A percentile compares a stretch with the other conserved stretches of the same genome.
Evolutionary conservation across 352 stramenopile genomes (phyloP).

Genomic region (Pythium aphanidermatum): DNA sequence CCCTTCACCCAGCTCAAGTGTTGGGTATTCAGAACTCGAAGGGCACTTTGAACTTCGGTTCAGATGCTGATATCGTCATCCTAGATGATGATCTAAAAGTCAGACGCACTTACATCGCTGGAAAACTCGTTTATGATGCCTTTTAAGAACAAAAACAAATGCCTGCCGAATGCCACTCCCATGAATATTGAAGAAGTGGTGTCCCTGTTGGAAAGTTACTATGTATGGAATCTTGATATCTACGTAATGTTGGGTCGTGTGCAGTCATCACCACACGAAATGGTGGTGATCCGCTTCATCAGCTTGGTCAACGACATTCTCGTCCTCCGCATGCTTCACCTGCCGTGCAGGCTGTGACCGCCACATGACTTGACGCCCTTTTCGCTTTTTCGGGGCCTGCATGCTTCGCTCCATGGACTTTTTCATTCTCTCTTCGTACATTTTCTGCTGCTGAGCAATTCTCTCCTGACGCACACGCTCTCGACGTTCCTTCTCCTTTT

Average conservation of each 20-base stretch:
- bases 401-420: constrained; percentile 92
- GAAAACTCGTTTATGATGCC: constrained; percentile 46
- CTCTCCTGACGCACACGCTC: constrained; percentile 90
- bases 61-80: constrained; percentile 80
- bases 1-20: constrained; percentile 63
- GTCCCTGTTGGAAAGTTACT: not conserved
- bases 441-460: constrained; percentile 89
- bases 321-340: constrained; percentile 68
- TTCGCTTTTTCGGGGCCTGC: constrained; percentile 91
- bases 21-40: constrained; percentile 55
- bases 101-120: constrained; percentile 67
- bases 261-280: constrained; percentile 64
- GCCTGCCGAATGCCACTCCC: not conserved
- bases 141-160: constrained; percentile 1
- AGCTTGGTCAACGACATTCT: constrained; percentile 74
- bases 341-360: constrained; percentile 78
- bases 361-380: constrained; percentile 91
- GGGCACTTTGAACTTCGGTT: constrained; percentile 67
- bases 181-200: no score
- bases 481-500: constrained; percentile 92
- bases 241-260: no score
- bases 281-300: constrained; percentile 81
- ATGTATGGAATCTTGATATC: no score
- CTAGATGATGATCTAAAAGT: constrained; percentile 67
- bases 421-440: constrained; percentile 92